Conservation (phyloP, 2,329 filamentous ascomycete species). For the Xylaria sp. region DNA sequence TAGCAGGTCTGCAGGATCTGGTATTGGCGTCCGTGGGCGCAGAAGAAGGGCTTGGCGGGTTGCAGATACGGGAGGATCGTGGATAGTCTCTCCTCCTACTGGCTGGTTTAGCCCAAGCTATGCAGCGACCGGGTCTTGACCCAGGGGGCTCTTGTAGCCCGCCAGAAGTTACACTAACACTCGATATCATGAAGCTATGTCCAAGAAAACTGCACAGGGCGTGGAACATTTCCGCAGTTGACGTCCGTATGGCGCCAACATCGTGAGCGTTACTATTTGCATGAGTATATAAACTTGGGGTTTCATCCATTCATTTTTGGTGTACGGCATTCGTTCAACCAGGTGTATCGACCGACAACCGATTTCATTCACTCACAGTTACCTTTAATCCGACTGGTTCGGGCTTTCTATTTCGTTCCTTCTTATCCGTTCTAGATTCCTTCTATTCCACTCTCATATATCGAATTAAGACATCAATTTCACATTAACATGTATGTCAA, state of each 20-base stretch:
- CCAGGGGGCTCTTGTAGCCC: slow-evolving; percentile 1
- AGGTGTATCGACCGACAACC: neutral
- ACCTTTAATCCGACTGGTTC: slow-evolving; percentile 8
- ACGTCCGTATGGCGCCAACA: neutral
- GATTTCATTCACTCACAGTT: neutral
- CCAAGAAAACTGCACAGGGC: neutral
- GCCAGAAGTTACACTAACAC: too few relatives aligned
- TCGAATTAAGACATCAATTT: neutral
- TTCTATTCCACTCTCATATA: neutral
- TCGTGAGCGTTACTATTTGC: neutral
- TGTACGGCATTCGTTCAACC: neutral
- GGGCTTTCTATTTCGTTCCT: neutral
- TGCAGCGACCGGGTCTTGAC: neutral
- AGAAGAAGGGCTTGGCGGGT: slow-evolving; percentile 3
- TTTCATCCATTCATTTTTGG: neutral
- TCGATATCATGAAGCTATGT: neutral
- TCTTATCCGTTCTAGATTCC: neutral
- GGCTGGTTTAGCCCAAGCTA: neutral
- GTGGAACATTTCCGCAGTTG: neutral
- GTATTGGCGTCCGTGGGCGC: too few relatives aligned
- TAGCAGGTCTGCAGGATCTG: too few relatives aligned
- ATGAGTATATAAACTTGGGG: slow-evolving; percentile 12
- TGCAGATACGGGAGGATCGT: slow-evolving; percentile 17
- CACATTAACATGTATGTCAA: slow-evolving; percentile 11
- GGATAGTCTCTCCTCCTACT: slow-evolving; percentile 2